Conservation (phyloP, 108 stramenopile species). For the Cylindrotheca closterium region DNA sequence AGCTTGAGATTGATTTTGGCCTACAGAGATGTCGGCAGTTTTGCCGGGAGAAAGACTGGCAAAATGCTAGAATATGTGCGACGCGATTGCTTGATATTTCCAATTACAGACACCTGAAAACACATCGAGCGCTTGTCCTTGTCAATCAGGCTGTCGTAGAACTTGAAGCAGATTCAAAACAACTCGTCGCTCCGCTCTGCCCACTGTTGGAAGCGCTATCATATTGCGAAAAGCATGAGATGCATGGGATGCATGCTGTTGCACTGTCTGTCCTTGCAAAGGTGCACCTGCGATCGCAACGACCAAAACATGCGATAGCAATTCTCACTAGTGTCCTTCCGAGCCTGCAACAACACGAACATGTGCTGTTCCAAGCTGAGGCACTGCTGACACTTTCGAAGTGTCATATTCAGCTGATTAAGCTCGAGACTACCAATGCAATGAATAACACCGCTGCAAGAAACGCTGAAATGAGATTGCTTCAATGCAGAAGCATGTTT, state of each 20-base stretch:
- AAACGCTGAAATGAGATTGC: constrained; percentile 13
- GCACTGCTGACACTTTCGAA: constrained; percentile 76
- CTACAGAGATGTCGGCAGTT: constrained; percentile 26
- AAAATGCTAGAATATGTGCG: constrained; percentile 27
- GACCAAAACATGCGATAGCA: constrained; percentile 55
- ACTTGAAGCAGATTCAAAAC: constrained; percentile 39
- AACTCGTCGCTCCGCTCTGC: constrained; percentile 41
- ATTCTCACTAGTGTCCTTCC: constrained; percentile 61
- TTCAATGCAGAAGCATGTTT: constrained; percentile 39
- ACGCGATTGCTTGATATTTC: constrained; percentile 8
- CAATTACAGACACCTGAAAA: constrained; percentile 31
- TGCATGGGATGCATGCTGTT: constrained; percentile 77
- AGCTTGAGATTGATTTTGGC: constrained; percentile 26
- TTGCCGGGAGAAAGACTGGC: constrained; percentile 28
- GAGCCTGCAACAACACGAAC: constrained; percentile 59
- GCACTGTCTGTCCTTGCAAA: constrained; percentile 62
- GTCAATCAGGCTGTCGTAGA: constrained; percentile 57
- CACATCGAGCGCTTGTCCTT: constrained; percentile 46
- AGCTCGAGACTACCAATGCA: background rate
- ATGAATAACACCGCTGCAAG: constrained; percentile 1
- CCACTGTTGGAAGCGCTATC: constrained; percentile 66
- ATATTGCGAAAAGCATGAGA: constrained; percentile 47
- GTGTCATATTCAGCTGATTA: constrained; percentile 48
- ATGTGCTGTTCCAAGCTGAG: constrained; percentile 67
- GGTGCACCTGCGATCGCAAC: constrained; percentile 52